Percentiles rank a stretch among this genome's conserved stretches.
These are phyloP conservation scores for Lentinula aciculospora DNA, from an alignment of 768 basidiomycete genomes.

Conservation along the genomic window DNA sequence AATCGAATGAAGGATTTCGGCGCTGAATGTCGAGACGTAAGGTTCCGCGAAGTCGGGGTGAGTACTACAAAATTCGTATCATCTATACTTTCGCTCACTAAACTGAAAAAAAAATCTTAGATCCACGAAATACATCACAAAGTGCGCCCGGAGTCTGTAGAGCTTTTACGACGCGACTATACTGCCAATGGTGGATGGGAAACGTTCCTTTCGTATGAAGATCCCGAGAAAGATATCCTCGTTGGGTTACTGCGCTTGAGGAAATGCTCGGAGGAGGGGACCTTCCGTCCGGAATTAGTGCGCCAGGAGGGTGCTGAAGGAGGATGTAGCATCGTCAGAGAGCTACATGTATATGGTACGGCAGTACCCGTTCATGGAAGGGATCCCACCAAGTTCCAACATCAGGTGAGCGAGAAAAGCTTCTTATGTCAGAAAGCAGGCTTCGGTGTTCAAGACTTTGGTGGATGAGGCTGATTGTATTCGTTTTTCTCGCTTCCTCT, in stretches of 20 bases:
- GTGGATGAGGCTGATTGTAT: not conserved
- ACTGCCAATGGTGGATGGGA: conserved; percentile 99
- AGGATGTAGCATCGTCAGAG: conserved; percentile 87
- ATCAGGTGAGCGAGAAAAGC: conserved; percentile 51
- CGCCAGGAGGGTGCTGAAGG: conserved; percentile 64
- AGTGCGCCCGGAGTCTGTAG: conserved; percentile 91
- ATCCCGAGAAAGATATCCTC: conserved; percentile 94
- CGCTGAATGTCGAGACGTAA: conserved; percentile 93
- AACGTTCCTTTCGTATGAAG: conserved; percentile 98
- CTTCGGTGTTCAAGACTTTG: not conserved
- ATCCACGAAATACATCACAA: conserved; percentile 99
- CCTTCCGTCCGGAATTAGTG: conserved; percentile 90
- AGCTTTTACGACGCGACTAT: conserved; percentile 93
- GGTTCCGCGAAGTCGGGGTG: conserved; percentile 97
- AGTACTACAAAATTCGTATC: conserved; percentile 22
- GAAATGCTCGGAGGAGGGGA: conserved; percentile 96
- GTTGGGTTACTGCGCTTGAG: conserved; percentile 88
- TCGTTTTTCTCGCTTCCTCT: conserved; percentile 4
- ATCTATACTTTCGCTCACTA: not conserved
- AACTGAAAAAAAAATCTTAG: conserved; percentile 30
- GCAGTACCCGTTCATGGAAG: conserved; percentile 96
- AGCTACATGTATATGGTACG: conserved; percentile 96
- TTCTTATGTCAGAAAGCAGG: not conserved
- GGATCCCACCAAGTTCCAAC: conserved; percentile 98
- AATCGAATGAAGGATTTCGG: conserved; percentile 99